Evolutionary conservation across 2,329 filamentous ascomycete genomes (phyloP), one percentile per base, ranked within the genome.

Genomic region (Fusarium paranaense): DNA sequence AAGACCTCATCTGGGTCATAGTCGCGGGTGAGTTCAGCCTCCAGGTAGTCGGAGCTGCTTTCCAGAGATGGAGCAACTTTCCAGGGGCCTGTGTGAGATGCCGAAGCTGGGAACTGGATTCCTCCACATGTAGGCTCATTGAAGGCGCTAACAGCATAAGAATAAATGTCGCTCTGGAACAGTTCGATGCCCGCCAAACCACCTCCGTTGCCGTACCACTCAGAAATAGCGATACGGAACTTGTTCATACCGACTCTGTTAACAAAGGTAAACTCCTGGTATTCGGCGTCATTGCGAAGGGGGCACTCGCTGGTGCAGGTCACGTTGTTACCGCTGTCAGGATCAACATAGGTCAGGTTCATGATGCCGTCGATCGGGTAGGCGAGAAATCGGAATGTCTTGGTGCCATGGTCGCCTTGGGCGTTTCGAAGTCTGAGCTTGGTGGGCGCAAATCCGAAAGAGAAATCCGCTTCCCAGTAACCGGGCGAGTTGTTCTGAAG

Each of bases 181-280:
- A 99, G 85, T 82, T 98, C 91, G 62, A 99, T 92, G 5, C 95
- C 95, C 78, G 94, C 89, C 64, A 99, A 85, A 40, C 97, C 97
- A 77, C 91, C 97, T 63, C 96, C 97, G 63, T 84, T 84, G 38
- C 97, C 97, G 82, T 97, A 98, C 90, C 93, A 98, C 18, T 90
- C 93, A 3, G 92, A 93, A 68, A 99, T 92, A 78, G 97, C 94
- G 63, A 99, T 89, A 70, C 92, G 90, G 82, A 99, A 97, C 37
- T 88, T 89, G 79, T 93, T 92, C 95, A 98, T 98, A 62, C 94
- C 95, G 71, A 99, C 91, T 8, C 84, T 83, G 80, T 97, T 97
- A 76, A 98, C 94, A 77, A 99, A 98, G 75, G 91, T 89, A 80
- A 98, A 99, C 78, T 99, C 97, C 82, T 98, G 95, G 76, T 90